These are phyloP conservation scores for Elsinoe ampelina DNA, from an alignment of 2,329 filamentous ascomycete species.

Conservation along the genomic window DNA sequence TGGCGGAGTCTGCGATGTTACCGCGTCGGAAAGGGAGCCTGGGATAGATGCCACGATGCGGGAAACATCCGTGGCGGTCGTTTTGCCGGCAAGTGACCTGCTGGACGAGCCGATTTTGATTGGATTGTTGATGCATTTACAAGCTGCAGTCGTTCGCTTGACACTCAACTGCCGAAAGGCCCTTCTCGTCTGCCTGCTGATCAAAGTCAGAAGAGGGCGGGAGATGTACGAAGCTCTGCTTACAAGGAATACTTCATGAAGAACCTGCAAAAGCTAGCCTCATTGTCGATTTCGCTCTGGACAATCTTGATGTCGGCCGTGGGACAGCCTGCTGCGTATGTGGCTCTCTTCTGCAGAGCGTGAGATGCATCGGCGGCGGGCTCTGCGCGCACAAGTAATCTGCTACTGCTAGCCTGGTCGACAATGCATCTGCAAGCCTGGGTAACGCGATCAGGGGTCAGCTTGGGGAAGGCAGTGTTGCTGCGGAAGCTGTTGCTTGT, in stretches of 20 bases:
- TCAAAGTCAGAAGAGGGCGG: background rate
- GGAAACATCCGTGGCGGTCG: too few relatives aligned
- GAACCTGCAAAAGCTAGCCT: background rate
- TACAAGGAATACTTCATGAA: background rate
- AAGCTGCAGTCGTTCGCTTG: background rate
- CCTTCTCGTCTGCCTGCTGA: background rate
- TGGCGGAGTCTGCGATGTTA: too few relatives aligned
- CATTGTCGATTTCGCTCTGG: background rate
- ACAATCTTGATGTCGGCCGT: background rate
- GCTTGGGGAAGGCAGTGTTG: background rate
- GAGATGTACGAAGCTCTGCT: background rate
- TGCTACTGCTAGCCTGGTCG: background rate
- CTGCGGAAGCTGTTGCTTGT: background rate
- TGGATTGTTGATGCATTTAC: background rate
- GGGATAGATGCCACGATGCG: too few relatives aligned
- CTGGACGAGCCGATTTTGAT: background rate
- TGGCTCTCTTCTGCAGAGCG: background rate
- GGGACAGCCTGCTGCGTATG: background rate
- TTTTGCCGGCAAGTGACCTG: background rate
- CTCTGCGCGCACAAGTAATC: background rate
- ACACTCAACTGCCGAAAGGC: background rate
- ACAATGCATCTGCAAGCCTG: background rate
- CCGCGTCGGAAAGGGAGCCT: too few relatives aligned
- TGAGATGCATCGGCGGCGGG: background rate
- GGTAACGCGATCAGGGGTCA: background rate